phyloP scores from a whole-genome alignment of 2,329 filamentous ascomycete species.

The Sclerotinia minor region DNA sequence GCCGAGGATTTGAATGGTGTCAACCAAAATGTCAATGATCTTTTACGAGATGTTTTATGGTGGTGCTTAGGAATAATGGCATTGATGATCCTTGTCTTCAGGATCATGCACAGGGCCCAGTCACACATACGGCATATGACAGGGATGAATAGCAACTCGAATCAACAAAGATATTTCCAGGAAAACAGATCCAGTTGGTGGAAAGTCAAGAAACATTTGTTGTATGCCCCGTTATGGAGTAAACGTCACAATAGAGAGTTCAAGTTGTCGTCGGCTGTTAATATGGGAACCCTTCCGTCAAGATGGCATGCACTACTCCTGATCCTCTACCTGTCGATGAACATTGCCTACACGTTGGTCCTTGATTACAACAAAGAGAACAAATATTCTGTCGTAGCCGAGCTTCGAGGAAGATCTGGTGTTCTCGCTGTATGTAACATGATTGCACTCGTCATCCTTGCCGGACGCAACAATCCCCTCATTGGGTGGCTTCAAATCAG shows the following conservation, averaged over 20 bases:
- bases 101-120: constrained; percentile 56
- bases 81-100: constrained; percentile 54
- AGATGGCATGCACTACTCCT: constrained; percentile 62
- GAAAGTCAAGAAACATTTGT: constrained; percentile 59
- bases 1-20: constrained; percentile 60
- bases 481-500: constrained; percentile 80
- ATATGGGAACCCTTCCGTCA: constrained; percentile 64
- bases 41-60: constrained; percentile 60
- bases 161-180: constrained; percentile 61
- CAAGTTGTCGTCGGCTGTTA: constrained; percentile 59
- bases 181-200: constrained; percentile 58
- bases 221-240: constrained; percentile 62
- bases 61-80: constrained; percentile 59
- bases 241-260: constrained; percentile 70
- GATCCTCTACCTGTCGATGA: constrained; percentile 58
- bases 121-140: constrained; percentile 59
- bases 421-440: constrained; percentile 85
- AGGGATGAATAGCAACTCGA: constrained; percentile 55
- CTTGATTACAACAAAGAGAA: constrained; percentile 61
- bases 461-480: constrained; percentile 89
- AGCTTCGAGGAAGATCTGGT: constrained; percentile 82
- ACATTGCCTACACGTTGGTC: constrained; percentile 61
- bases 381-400: constrained; percentile 67
- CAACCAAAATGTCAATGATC: constrained; percentile 57
- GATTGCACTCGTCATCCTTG: constrained; percentile 85